Conservation (phyloP, 1,284 basidiomycete genomes). For the Heliocybe sulcata region DNA sequence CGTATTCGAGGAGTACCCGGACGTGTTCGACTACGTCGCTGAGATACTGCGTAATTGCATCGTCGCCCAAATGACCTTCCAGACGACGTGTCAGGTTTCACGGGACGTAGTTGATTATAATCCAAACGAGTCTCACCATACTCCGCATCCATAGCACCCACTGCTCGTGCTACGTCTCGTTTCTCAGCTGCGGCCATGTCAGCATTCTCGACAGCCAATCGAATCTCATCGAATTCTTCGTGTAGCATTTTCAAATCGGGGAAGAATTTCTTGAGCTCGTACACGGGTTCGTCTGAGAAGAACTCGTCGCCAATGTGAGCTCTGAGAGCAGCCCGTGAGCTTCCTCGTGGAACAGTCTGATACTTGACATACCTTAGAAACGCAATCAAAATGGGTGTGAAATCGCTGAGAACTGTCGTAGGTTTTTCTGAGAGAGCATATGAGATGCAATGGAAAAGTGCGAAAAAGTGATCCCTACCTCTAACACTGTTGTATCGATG, state of each 20-base stretch:
- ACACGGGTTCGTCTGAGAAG: neutral
- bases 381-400: neutral
- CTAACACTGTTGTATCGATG: neutral
- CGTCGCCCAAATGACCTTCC: neutral
- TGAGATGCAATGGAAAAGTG: neutral
- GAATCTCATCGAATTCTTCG: neutral
- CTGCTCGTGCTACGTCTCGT: neutral
- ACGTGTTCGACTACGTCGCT: slow-evolving; percentile 6
- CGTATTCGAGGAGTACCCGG: slow-evolving; percentile 3
- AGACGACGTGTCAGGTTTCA: neutral
- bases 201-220: neutral
- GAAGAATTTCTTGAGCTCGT: neutral
- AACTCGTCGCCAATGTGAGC: neutral
- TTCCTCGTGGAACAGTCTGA: neutral
- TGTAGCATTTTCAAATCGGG: neutral
- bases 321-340: neutral
- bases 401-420: neutral
- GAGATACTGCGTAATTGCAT: slow-evolving; percentile 3
- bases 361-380: neutral
- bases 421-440: neutral
- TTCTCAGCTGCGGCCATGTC: neutral
- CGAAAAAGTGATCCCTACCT: neutral
- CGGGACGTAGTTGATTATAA: neutral
- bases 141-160: neutral
- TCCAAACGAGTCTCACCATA: neutral